These are phyloP conservation scores for Pseudogymnoascus sp. DNA, from an alignment of 2,329 filamentous ascomycete species.

Conservation along the genomic window DNA sequence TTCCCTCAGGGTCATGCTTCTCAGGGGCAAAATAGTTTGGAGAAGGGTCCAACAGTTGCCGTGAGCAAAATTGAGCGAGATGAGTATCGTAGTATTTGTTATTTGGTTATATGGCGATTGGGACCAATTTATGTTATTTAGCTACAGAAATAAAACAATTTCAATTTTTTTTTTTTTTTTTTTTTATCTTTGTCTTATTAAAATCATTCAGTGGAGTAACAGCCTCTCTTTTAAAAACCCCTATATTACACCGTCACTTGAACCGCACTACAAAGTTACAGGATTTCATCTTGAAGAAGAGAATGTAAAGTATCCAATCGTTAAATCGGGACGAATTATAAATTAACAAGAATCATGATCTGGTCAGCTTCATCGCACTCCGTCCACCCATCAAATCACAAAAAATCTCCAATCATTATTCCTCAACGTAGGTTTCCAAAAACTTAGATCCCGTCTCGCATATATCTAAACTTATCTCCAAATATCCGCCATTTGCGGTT, in stretches of 20 bases:
- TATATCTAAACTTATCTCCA: background rate
- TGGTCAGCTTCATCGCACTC: background rate
- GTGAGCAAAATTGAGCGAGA: background rate
- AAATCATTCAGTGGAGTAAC: background rate
- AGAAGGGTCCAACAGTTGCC: background rate
- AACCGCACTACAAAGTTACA: background rate
- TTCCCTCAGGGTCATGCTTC: background rate
- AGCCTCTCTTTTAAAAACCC: too few relatives aligned
- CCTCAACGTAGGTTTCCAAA: background rate
- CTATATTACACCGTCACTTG: background rate
- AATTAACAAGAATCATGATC: conserved; percentile 5
- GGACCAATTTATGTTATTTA: background rate
- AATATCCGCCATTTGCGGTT: background rate
- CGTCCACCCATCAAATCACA: background rate
- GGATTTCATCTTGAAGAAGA: background rate
- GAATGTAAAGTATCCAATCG: conserved; percentile 3
- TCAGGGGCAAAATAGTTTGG: background rate
- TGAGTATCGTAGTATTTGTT: background rate
- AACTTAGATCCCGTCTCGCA: background rate
- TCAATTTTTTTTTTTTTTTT: background rate
- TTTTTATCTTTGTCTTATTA: background rate
- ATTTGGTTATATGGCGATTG: too few relatives aligned
- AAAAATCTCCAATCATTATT: conserved; percentile 5
- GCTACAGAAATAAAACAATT: background rate
- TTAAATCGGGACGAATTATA: conserved; percentile 3